These are phyloP conservation scores for Lasiosphaeriaceae sp. DNA, from an alignment of 495 filamentous ascomycete genomes.

Conservation along the genomic window DNA sequence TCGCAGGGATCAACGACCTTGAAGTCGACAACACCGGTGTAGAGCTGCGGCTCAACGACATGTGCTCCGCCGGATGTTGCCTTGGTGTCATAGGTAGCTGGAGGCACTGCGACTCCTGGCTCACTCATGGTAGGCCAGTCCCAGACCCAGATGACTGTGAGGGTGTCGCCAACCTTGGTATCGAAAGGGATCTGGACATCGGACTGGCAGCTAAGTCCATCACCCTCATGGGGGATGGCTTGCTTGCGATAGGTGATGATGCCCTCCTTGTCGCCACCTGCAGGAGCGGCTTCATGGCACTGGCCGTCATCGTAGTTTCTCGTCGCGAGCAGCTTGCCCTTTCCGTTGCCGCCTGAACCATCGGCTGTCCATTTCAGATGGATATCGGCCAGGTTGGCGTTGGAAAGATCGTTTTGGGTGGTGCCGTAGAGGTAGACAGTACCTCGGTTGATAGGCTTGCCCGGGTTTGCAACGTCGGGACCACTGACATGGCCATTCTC, in stretches of 20 bases:
- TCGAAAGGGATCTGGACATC: slow-evolving; percentile 66
- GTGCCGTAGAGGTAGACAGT: slow-evolving; percentile 83
- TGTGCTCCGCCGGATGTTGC: slow-evolving; percentile 46
- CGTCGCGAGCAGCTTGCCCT: slow-evolving; percentile 66
- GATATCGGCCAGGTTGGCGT: slow-evolving; percentile 64
- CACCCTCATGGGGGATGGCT: slow-evolving; percentile 38
- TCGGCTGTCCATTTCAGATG: slow-evolving; percentile 69
- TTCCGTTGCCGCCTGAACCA: slow-evolving; percentile 70
- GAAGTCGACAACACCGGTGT: slow-evolving; percentile 80
- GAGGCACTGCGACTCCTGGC: slow-evolving; percentile 23
- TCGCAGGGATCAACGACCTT: slow-evolving; percentile 44
- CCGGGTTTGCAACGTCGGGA: slow-evolving; percentile 45
- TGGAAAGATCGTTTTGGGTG: slow-evolving; percentile 40
- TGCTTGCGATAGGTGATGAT: slow-evolving; percentile 54
- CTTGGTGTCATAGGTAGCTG: slow-evolving; percentile 24
- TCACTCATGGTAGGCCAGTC: slow-evolving; percentile 62
- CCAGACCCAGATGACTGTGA: slow-evolving; percentile 91
- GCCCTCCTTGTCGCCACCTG: slow-evolving; percentile 22
- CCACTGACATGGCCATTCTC: slow-evolving; percentile 88
- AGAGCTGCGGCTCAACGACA: slow-evolving; percentile 55
- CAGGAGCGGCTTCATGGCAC: slow-evolving; percentile 64
- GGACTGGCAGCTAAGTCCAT: slow-evolving; percentile 68
- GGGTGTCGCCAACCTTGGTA: slow-evolving; percentile 45
- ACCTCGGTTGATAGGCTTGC: slow-evolving; percentile 66
- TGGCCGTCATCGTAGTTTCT: slow-evolving; percentile 79